Percentiles rank a stretch among this genome's conserved stretches.
phyloP scores from a whole-genome alignment of 768 basidiomycete species.

The Amanita subjunquillea region DNA sequence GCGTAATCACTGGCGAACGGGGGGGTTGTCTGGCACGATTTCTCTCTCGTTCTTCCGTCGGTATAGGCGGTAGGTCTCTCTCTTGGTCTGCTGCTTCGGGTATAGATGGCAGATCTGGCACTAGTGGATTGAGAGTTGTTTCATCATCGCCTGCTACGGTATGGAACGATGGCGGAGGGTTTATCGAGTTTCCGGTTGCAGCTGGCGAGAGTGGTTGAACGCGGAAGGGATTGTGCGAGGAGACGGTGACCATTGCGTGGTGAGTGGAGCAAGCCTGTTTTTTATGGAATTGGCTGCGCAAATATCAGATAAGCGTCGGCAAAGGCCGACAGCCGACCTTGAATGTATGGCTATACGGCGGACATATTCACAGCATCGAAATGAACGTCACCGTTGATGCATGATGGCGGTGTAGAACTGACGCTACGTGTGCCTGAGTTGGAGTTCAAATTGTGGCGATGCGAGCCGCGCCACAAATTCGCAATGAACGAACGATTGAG shows the following conservation, averaged over 20 bases:
- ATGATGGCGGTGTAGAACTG: too few species aligned
- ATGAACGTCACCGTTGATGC: too few species aligned
- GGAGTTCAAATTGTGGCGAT: too few species aligned
- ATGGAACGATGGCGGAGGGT: neutral
- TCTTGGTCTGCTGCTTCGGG: neutral
- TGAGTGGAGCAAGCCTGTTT: too few species aligned
- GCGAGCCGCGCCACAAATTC: too few species aligned
- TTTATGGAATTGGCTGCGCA: too few species aligned
- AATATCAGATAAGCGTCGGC: too few species aligned
- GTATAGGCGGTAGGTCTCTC: conserved; percentile 4
- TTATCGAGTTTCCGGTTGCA: conserved; percentile 14
- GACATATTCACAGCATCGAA: too few species aligned
- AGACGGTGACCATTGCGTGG: neutral
- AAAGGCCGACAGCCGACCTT: too few species aligned
- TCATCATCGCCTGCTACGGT: conserved; percentile 1
- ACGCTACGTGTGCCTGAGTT: too few species aligned
- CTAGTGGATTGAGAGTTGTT: neutral
- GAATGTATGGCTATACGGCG: too few species aligned
- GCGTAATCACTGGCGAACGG: conserved; percentile 4
- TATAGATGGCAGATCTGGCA: neutral
- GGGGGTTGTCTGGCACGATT: neutral
- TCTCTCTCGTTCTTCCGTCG: neutral
- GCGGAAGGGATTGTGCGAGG: conserved; percentile 24
- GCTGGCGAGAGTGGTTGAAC: conserved; percentile 17
- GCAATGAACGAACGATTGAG: too few species aligned